These are phyloP conservation scores for Microbotryum saponariae DNA, from an alignment of 1,284 basidiomycete genomes.

Conservation along the genomic window DNA sequence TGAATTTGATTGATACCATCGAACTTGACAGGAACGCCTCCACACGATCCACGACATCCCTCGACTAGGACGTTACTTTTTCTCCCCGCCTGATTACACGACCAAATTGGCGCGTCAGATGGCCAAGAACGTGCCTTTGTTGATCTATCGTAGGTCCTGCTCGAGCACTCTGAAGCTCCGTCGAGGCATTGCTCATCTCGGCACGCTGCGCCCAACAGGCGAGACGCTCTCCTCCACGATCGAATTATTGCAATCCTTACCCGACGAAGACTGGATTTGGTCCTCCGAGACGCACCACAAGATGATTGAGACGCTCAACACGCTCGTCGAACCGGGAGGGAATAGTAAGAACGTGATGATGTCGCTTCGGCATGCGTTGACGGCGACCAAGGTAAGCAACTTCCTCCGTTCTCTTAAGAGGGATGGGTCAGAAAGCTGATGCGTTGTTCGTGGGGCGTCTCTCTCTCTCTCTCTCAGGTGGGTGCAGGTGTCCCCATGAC, in stretches of 20 bases:
- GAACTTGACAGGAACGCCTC: conserved; percentile 55
- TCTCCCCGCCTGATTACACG: conserved; percentile 56
- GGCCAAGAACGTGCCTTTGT: conserved; percentile 45
- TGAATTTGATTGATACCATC: background rate
- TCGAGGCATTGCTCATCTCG: conserved; percentile 20
- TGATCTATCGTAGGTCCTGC: conserved; percentile 47
- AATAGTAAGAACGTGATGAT: conserved; percentile 58
- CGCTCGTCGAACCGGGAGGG: conserved; percentile 44
- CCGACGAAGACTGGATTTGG: conserved; percentile 17
- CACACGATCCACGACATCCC: conserved; percentile 62
- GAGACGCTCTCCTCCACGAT: conserved; percentile 16
- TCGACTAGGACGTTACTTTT: conserved; percentile 62
- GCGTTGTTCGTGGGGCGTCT: background rate
- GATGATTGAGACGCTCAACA: conserved; percentile 48
- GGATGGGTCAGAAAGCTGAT: background rate
- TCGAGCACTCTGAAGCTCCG: background rate
- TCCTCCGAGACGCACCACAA: conserved; percentile 33
- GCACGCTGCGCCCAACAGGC: conserved; percentile 26
- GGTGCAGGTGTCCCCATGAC: conserved; percentile 50
- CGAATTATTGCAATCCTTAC: conserved; percentile 12
- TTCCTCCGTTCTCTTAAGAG: background rate
- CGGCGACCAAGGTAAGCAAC: conserved; percentile 63
- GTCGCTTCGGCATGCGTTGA: conserved; percentile 64
- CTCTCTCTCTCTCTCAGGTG: conserved; percentile 38
- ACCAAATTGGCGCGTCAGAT: conserved; percentile 54